Percentiles rank a stretch among this genome's conserved stretches.
These are phyloP conservation scores for Lanmaoa pseudosensibilis DNA, from an alignment of 768 basidiomycete species.

Conservation along the genomic window DNA sequence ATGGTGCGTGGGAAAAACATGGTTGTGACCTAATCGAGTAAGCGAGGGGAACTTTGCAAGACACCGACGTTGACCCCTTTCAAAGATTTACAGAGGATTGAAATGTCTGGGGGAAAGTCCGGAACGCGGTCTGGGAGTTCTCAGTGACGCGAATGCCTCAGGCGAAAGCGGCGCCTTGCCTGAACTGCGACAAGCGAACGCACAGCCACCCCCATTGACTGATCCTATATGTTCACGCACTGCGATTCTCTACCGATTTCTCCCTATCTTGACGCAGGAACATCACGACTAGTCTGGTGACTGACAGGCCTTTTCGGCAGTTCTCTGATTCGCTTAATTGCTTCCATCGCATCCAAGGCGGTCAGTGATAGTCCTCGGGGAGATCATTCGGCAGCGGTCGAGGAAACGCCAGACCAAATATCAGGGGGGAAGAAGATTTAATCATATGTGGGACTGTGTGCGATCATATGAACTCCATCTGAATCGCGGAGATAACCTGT, in stretches of 20 bases:
- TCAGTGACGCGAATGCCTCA: neutral
- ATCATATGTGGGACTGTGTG: too few species aligned
- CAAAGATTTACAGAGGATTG: too few species aligned
- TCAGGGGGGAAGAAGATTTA: neutral
- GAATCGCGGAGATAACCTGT: neutral
- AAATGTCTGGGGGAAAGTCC: too few species aligned
- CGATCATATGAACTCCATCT: neutral
- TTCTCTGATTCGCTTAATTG: neutral
- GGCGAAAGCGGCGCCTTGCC: neutral
- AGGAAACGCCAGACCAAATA: too few species aligned
- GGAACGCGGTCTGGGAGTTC: too few species aligned
- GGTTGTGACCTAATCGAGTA: neutral
- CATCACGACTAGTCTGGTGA: neutral
- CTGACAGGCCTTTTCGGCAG: neutral
- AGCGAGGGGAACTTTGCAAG: neutral
- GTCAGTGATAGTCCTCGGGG: too few species aligned
- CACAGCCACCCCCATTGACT: too few species aligned
- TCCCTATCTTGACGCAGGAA: too few species aligned
- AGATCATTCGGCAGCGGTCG: too few species aligned
- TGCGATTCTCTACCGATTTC: too few species aligned
- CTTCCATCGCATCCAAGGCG: neutral
- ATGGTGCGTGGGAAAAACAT: conserved; percentile 25
- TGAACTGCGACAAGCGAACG: neutral
- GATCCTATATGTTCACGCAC: too few species aligned
- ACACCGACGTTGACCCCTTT: too few species aligned